Percentiles rank a stretch among this genome's conserved stretches.
phyloP scores from a whole-genome alignment of 2,329 filamentous ascomycete genomes.

The Fusarium solani-melongenae region DNA sequence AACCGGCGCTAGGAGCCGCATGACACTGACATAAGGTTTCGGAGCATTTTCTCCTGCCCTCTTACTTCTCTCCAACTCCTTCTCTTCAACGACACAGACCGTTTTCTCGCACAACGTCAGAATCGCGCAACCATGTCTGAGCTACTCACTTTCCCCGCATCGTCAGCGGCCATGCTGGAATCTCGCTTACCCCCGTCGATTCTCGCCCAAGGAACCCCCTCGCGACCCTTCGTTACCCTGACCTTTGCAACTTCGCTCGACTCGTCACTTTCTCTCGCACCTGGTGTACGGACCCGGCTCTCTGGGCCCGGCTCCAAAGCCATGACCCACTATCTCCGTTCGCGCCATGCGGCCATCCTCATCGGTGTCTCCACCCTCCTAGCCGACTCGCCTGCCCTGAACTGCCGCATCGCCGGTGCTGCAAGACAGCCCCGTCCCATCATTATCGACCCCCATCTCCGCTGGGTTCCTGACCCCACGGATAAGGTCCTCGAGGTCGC shows the following conservation, averaged over 20 bases:
- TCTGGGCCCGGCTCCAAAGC: constrained; percentile 87
- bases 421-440: constrained; percentile 82
- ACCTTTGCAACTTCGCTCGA: constrained; percentile 95
- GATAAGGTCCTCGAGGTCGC: constrained; percentile 76
- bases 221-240: constrained; percentile 73
- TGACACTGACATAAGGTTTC: not conserved
- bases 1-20: constrained; percentile 6
- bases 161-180: constrained; percentile 48
- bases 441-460: constrained; percentile 80
- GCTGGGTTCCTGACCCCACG: constrained; percentile 72
- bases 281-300: constrained; percentile 82
- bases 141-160: constrained; percentile 47
- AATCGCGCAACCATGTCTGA: constrained; percentile 46
- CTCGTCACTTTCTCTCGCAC: constrained; percentile 78
- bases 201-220: not conserved
- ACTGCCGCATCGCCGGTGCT: constrained; percentile 77
- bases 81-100: not conserved
- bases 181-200: constrained; percentile 45
- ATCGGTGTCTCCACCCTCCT: constrained; percentile 86
- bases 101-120: not conserved
- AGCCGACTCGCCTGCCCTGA: constrained; percentile 86
- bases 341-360: constrained; percentile 84
- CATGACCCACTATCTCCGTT: constrained; percentile 93
- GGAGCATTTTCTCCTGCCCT: not conserved
- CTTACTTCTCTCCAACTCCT: not conserved